A percentile compares a stretch with the other conserved stretches of the same genome.
Conservation (phyloP, 495 filamentous ascomycete genomes). For the Chaetomidium leptoderma region DNA sequence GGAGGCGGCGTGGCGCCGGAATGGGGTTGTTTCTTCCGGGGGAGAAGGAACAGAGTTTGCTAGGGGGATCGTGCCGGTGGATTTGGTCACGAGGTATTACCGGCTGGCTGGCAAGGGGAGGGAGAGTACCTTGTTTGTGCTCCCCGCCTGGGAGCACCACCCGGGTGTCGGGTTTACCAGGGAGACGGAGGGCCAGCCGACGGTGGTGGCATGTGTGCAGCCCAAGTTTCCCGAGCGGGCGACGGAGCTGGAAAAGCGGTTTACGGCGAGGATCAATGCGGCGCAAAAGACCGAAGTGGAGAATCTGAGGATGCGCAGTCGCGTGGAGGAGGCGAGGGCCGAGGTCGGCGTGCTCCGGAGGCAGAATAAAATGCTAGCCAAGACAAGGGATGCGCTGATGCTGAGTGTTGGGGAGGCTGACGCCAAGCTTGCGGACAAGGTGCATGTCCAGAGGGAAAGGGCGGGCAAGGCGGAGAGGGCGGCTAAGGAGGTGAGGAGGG, state of each 20-base stretch:
- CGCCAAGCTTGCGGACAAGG: conserved; percentile 6
- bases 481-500: conserved; percentile 11
- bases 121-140: conserved; percentile 41
- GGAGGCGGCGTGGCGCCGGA: conserved; percentile 22
- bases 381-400: conserved; percentile 20
- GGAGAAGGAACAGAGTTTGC: conserved; percentile 22
- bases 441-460: conserved; percentile 6
- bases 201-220: conserved; percentile 40
- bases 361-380: conserved; percentile 20
- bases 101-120: conserved; percentile 39
- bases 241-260: conserved; percentile 36
- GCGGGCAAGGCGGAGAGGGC: conserved; percentile 16
- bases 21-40: conserved; percentile 30
- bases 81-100: conserved; percentile 45
- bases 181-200: conserved; percentile 42
- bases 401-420: conserved; percentile 15
- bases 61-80: conserved; percentile 41
- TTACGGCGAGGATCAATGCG: conserved; percentile 14
- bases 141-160: conserved; percentile 46
- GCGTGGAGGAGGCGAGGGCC: conserved; percentile 8
- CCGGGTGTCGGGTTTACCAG: conserved; percentile 40
- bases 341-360: conserved; percentile 19
- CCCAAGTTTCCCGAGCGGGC: conserved; percentile 33
- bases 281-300: conserved; percentile 17
- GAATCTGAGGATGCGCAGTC: background rate